Evolutionary conservation across 768 basidiomycete genomes (phyloP).

Genomic region (Suillus alpinus): DNA sequence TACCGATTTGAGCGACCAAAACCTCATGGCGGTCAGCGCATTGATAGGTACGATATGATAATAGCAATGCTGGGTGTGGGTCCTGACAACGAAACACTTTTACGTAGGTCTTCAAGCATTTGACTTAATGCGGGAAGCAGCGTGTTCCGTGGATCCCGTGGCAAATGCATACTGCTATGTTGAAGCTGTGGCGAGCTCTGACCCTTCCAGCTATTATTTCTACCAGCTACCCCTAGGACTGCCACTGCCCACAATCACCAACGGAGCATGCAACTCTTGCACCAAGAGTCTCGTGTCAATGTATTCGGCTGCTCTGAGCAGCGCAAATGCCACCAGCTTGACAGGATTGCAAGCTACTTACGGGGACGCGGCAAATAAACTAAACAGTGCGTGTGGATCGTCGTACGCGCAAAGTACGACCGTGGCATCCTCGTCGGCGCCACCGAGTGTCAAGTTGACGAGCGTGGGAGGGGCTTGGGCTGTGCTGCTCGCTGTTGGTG

Average conservation of each 20-base stretch:
- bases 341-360: slow-evolving; percentile 48
- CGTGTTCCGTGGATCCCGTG: slow-evolving; percentile 55
- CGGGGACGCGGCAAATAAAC: slow-evolving; percentile 40
- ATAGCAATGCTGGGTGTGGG: not conserved
- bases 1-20: slow-evolving; percentile 50
- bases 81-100: not conserved
- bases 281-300: slow-evolving; percentile 54
- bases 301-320: slow-evolving; percentile 46
- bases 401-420: slow-evolving; percentile 36
- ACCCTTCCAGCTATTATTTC: slow-evolving; percentile 69
- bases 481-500: slow-evolving; percentile 12
- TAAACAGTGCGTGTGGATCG: slow-evolving; percentile 50
- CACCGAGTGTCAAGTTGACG: slow-evolving; percentile 8
- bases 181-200: slow-evolving; percentile 52
- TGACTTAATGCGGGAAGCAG: slow-evolving; percentile 55
- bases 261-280: slow-evolving; percentile 62
- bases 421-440: slow-evolving; percentile 13
- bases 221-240: slow-evolving; percentile 67
- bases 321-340: slow-evolving; percentile 31
- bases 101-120: slow-evolving; percentile 60
- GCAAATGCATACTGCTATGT: slow-evolving; percentile 74
- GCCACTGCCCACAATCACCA: slow-evolving; percentile 45
- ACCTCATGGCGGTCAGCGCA: slow-evolving; percentile 51
- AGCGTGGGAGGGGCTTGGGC: slow-evolving; percentile 9
- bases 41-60: slow-evolving; percentile 46